Base-by-base conservation (phyloP, 768 basidiomycete genomes). In the Lactifluus echinatus region DNA sequence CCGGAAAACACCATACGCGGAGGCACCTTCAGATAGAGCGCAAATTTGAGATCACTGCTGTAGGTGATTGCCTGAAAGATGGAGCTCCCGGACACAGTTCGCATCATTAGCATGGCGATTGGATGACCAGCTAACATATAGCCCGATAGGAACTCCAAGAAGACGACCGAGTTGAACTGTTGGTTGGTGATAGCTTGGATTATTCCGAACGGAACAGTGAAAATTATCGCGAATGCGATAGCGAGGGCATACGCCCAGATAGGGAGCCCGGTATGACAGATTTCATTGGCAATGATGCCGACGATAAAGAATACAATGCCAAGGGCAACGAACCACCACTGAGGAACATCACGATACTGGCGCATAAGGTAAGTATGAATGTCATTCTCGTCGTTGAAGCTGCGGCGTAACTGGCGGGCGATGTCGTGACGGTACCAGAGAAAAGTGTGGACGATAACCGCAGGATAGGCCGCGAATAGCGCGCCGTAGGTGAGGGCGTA, bases 181-280 rank as follows among this genome's bases (percentile, higher is more conserved):
- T 93, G 91, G 68, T 94, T 94, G 59, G 92, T 91, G 67, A 93
- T 87, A 29, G 90, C 89, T 63, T 87, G 84, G 50, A 93, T 78
- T 80, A 94, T 88, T 62, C 87, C 83, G 48, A 84, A 71, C 4
- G 93, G 93, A 48, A 88, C 65, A 61, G 79, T 58, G 57, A 88
- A 57, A 56, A 77, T 34, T 57, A 85, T 64, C n/a, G 78, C 80
- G 53, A 89, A 48, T 57, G 83, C 64, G 31, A 82, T 73, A 0
- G 75, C 57, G 17, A 74, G 10, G 51, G 71, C 29, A 59, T 64
- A 63, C 2, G 73, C 89, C 89, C 91, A 94, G 45, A 91, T 79
- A 12, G 92, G 92, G 43, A 95, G 76, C 37, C 79, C 76, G 1
- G 90, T 92, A 0, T 85, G 81, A 73, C 77, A 85, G 57, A 88